Conservation (phyloP, 108 stramenopile genomes). For the Skeletonema tropicum region DNA sequence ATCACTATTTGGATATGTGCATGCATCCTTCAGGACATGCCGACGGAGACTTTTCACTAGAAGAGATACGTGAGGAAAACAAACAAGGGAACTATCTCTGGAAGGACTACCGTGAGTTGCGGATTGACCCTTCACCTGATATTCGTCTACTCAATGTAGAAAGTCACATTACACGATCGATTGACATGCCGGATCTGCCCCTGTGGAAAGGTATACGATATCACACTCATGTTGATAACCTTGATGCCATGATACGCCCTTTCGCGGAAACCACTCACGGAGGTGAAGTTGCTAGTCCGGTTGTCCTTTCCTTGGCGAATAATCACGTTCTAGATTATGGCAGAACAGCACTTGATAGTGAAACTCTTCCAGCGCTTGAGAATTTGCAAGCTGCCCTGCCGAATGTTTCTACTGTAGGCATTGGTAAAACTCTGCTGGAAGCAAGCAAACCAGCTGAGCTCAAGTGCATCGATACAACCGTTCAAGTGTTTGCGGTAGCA, state of each 20-base stretch:
- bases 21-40: constrained; percentile 11
- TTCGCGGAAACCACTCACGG: background rate
- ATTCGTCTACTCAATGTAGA: constrained; percentile 25
- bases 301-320: constrained; percentile 22
- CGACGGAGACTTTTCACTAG: background rate
- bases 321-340: constrained; percentile 33
- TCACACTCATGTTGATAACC: constrained; percentile 19
- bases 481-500: no score
- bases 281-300: constrained; percentile 3
- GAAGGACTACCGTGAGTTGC: constrained; percentile 16
- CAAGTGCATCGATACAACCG: no score
- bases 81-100: constrained; percentile 14
- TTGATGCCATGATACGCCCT: constrained; percentile 9
- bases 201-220: constrained; percentile 20
- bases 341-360: constrained; percentile 11
- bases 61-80: constrained; percentile 18
- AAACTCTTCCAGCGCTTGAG: constrained; percentile 22
- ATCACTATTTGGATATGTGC: constrained; percentile 17
- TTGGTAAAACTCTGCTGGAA: constrained; percentile 7
- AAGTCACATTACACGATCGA: constrained; percentile 18
- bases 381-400: background rate
- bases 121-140: constrained; percentile 12
- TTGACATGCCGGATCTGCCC: constrained; percentile 17
- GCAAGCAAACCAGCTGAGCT: constrained; percentile 6
- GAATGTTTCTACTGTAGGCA: constrained; percentile 2